phyloP scores from a whole-genome alignment of 352 stramenopile genomes.

The Phytophthora colocasiae region DNA sequence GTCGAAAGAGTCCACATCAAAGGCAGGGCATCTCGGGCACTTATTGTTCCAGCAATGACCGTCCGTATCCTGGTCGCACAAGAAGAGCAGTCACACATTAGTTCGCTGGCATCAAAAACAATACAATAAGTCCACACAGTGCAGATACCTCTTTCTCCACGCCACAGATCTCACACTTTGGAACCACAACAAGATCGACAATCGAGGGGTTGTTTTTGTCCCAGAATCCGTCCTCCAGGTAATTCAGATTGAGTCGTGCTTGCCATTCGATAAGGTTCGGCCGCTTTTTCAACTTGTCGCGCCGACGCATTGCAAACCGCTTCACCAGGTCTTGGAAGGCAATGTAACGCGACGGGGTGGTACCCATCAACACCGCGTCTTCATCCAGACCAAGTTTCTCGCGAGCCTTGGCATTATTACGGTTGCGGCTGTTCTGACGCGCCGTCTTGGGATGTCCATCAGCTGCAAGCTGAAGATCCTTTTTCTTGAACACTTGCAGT shows the following conservation, averaged over 20 bases:
- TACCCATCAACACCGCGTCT: slow-evolving; percentile 84
- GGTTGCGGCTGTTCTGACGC: slow-evolving; percentile 62
- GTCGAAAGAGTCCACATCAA: slow-evolving; percentile 68
- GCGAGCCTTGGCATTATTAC: slow-evolving; percentile 77
- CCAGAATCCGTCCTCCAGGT: slow-evolving; percentile 58
- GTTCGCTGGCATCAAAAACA: slow-evolving; percentile 3
- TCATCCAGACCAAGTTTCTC: slow-evolving; percentile 77
- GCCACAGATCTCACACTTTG: slow-evolving; percentile 82
- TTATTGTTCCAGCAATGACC: slow-evolving; percentile 80
- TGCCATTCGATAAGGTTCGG: slow-evolving; percentile 87
- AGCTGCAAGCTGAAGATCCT: slow-evolving; percentile 81
- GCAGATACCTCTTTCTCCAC: slow-evolving; percentile 81
- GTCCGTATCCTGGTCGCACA: slow-evolving; percentile 51
- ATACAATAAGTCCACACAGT: neutral
- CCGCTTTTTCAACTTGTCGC: slow-evolving; percentile 86
- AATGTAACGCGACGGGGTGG: slow-evolving; percentile 78
- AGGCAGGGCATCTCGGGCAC: slow-evolving; percentile 74
- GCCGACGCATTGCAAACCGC: slow-evolving; percentile 80
- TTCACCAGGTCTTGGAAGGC: slow-evolving; percentile 89
- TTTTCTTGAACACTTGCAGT: slow-evolving; percentile 88
- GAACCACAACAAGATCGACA: slow-evolving; percentile 73
- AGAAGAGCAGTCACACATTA: slow-evolving; percentile 8
- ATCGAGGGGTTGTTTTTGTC: slow-evolving; percentile 66
- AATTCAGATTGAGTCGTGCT: slow-evolving; percentile 70
- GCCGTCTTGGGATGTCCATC: slow-evolving; percentile 62